Conservation (phyloP, 208 protist species). For the Leishmania major region DNA sequence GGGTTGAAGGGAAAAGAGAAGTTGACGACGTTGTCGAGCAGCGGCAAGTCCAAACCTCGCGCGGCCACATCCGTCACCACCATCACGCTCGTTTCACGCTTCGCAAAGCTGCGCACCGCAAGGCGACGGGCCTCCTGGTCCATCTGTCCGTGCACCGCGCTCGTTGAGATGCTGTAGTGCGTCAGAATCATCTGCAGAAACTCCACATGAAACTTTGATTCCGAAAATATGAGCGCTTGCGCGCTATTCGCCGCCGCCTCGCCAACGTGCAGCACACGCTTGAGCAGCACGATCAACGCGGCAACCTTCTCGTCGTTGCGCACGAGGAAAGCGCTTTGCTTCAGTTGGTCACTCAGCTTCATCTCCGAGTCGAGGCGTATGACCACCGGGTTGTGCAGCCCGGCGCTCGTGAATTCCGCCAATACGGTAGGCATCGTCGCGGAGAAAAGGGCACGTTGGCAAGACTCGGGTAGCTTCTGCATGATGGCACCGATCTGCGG, state of each 20-base stretch:
- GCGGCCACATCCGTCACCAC: constrained; percentile 99
- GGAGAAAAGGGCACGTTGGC: constrained; percentile 98
- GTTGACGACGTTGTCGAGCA: constrained; percentile 99
- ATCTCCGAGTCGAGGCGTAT: constrained; percentile 98
- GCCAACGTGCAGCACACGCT: constrained; percentile 76
- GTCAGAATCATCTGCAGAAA: constrained; percentile 95
- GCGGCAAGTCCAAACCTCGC: constrained; percentile 98
- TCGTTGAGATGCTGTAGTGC: constrained; percentile 61
- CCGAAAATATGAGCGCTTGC: constrained; percentile 97
- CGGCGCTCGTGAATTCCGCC: constrained; percentile 98
- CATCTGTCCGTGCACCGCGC: constrained; percentile 97
- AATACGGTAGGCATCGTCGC: constrained; percentile 98
- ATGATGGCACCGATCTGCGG: constrained; percentile 97
- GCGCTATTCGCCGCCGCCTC: constrained; percentile 40
- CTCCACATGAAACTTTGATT: constrained; percentile 98
- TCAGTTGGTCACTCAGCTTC: constrained; percentile 95
- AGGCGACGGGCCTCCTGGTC: constrained; percentile 97
- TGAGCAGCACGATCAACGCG: constrained; percentile 94
- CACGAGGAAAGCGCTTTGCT: constrained; percentile 94
- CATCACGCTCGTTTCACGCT: constrained; percentile 90
- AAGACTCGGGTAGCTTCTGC: constrained; percentile 88
- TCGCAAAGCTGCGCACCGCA: constrained; percentile 94
- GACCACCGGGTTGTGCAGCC: constrained; percentile 96
- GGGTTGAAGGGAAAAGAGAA: constrained; percentile 98
- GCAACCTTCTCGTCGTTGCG: constrained; percentile 96